A percentile compares a stretch with the other conserved stretches of the same genome.
These are phyloP conservation scores for Rubia yunnanensis DNA, from an alignment of 257 asterid species.

Conservation along the genomic window DNA sequence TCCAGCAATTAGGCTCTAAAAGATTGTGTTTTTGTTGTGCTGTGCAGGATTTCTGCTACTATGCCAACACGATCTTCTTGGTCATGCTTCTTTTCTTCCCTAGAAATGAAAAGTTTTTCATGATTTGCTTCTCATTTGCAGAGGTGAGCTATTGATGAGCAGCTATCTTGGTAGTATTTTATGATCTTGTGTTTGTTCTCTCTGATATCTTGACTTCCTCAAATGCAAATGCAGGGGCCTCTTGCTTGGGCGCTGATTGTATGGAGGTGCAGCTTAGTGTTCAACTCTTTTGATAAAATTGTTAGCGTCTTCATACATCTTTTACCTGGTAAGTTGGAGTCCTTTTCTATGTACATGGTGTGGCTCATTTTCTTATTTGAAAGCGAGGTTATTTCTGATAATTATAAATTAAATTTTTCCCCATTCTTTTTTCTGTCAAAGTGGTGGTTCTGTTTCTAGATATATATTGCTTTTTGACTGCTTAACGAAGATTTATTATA, in stretches of 20 bases:
- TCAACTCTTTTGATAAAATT: constrained; percentile 88
- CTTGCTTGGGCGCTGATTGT: constrained; percentile 97
- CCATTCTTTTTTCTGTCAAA: background rate
- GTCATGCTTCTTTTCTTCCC: constrained; percentile 75
- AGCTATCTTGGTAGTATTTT: constrained; percentile 9
- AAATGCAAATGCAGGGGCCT: constrained; percentile 65
- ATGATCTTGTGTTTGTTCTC: constrained; percentile 1
- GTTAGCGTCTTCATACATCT: constrained; percentile 98
- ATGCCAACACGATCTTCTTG: constrained; percentile 84
- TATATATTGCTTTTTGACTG: background rate
- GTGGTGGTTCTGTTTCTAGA: background rate
- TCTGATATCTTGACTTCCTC: constrained; percentile 1
- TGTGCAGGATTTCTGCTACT: constrained; percentile 88
- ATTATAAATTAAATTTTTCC: background rate
- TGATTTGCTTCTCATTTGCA: constrained; percentile 98
- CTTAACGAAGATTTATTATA: background rate
- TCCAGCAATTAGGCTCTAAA: background rate
- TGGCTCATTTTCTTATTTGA: background rate
- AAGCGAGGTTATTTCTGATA: background rate
- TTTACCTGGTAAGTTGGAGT: constrained; percentile 64
- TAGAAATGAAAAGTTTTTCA: constrained; percentile 80
- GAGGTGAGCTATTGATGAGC: constrained; percentile 51
- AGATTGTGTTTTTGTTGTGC: constrained; percentile 9
- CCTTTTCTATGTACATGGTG: constrained; percentile 7
- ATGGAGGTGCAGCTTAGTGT: constrained; percentile 96